phyloP scores from a whole-genome alignment of 495 filamentous ascomycete genomes.

The Hyaloscypha hepaticicola region DNA sequence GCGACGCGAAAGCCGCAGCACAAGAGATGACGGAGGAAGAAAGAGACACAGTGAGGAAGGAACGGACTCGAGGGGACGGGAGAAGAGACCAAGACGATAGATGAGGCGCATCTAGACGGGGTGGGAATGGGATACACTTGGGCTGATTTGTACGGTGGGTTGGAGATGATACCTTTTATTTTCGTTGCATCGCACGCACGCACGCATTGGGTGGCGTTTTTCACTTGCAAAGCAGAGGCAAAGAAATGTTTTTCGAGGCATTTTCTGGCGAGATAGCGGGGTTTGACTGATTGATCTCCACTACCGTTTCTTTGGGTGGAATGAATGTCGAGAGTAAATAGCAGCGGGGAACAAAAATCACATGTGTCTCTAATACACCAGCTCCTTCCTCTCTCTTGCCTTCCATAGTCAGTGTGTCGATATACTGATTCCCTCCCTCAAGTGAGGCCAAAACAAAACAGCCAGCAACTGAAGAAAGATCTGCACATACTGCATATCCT shows the following conservation, averaged over 20 bases:
- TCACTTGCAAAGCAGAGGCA: not conserved
- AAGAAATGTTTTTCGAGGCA: not conserved
- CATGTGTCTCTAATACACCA: no score
- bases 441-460: no score
- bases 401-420: no score
- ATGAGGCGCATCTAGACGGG: constrained; percentile 6
- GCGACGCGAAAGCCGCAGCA: constrained; percentile 23
- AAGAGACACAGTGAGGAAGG: constrained; percentile 42
- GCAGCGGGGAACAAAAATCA: not conserved
- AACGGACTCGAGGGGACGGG: constrained; percentile 28
- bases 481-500: no score
- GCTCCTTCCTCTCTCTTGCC: no score
- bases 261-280: constrained; percentile 11
- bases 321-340: not conserved
- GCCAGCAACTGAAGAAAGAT: no score
- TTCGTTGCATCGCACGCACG: constrained; percentile 1
- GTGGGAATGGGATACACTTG: not conserved
- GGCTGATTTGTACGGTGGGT: constrained; percentile 21
- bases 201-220: constrained; percentile 18
- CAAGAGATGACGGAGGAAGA: constrained; percentile 24
- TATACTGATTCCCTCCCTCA: no score
- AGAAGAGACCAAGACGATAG: constrained; percentile 30
- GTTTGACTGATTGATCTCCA: not conserved
- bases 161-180: constrained; percentile 9
- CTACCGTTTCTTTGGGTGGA: not conserved